phyloP scores from a whole-genome alignment of 2,329 filamentous ascomycete genomes.

The Aureobasidium sp. region DNA sequence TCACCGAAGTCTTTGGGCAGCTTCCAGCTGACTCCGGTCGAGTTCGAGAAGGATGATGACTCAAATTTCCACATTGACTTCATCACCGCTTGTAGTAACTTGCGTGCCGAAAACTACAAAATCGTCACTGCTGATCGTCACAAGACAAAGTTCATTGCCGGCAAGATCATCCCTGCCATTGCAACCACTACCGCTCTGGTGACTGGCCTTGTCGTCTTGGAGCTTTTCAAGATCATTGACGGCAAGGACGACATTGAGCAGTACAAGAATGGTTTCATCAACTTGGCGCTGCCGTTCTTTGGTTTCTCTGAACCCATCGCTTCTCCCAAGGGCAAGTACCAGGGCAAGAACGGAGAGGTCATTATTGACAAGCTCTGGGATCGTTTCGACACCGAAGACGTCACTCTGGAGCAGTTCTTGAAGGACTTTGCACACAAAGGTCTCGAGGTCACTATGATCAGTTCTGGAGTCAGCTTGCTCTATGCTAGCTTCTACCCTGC shows the following conservation, averaged over 20 bases:
- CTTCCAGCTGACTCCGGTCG: slow-evolving; percentile 84
- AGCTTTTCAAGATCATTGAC: slow-evolving; percentile 94
- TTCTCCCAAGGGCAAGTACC: slow-evolving; percentile 86
- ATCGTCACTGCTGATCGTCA: slow-evolving; percentile 87
- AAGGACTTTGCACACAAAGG: slow-evolving; percentile 75
- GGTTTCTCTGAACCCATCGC: slow-evolving; percentile 96
- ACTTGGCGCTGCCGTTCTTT: slow-evolving; percentile 93
- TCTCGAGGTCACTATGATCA: slow-evolving; percentile 82
- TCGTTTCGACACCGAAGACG: slow-evolving; percentile 82
- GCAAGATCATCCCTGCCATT: slow-evolving; percentile 98
- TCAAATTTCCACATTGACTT: slow-evolving; percentile 98
- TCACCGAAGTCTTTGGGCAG: slow-evolving; percentile 72
- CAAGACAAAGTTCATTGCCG: slow-evolving; percentile 99
- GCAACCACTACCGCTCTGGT: slow-evolving; percentile 94
- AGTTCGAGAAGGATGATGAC: slow-evolving; percentile 99
- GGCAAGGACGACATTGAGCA: slow-evolving; percentile 95
- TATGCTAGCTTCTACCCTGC: slow-evolving; percentile 90
- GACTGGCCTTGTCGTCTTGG: slow-evolving; percentile 84
- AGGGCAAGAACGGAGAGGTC: slow-evolving; percentile 69
- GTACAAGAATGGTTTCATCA: slow-evolving; percentile 99
- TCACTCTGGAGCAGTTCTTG: slow-evolving; percentile 78
- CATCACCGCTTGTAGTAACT: slow-evolving; percentile 93
- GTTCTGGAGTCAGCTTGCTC: slow-evolving; percentile 90
- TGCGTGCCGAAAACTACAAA: slow-evolving; percentile 96
- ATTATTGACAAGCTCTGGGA: slow-evolving; percentile 96